phyloP scores from a whole-genome alignment of 1,284 basidiomycete genomes.

The Rhodofomes roseus region DNA sequence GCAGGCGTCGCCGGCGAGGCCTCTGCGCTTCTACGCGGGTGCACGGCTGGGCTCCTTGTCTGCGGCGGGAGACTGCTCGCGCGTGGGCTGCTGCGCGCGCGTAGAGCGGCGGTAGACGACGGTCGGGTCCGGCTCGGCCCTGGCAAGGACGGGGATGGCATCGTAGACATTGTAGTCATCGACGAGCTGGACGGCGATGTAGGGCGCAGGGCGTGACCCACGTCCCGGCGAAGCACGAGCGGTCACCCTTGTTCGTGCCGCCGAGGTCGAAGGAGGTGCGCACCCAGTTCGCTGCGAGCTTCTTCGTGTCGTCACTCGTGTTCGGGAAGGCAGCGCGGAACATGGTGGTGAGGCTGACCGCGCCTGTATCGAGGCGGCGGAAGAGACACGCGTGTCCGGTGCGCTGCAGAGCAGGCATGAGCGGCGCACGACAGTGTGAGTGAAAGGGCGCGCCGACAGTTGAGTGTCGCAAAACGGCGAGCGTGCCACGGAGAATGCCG shows the following conservation, averaged over 20 bases:
- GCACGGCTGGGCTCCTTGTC: constrained; percentile 27
- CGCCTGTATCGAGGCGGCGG: constrained; percentile 93
- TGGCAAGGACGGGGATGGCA: constrained; percentile 65
- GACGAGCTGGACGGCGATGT: constrained; percentile 66
- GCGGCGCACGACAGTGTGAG: constrained; percentile 7
- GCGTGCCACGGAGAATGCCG: too few relatives aligned
- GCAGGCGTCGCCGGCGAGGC: constrained; percentile 50
- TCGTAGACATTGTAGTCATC: constrained; percentile 56
- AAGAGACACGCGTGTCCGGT: constrained; percentile 90
- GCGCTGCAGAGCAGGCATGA: constrained; percentile 40
- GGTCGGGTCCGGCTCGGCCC: constrained; percentile 75
- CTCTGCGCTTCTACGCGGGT: constrained; percentile 64
- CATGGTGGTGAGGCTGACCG: constrained; percentile 95
- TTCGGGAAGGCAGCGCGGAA: constrained; percentile 95
- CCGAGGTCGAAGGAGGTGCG: constrained; percentile 76
- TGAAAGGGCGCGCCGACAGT: constrained; percentile 53
- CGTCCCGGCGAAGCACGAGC: constrained; percentile 82
- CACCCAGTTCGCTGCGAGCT: constrained; percentile 83
- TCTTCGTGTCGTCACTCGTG: constrained; percentile 78
- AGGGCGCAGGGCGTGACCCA: constrained; percentile 85
- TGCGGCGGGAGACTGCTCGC: constrained; percentile 29
- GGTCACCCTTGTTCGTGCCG: constrained; percentile 80
- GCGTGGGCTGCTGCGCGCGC: constrained; percentile 28
- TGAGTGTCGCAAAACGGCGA: too few relatives aligned
- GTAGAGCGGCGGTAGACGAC: constrained; percentile 69